Evolutionary conservation across 768 basidiomycete species (phyloP), one percentile per base, ranked within the genome.

Genomic region (Leucocoprinus birnbaumii): DNA sequence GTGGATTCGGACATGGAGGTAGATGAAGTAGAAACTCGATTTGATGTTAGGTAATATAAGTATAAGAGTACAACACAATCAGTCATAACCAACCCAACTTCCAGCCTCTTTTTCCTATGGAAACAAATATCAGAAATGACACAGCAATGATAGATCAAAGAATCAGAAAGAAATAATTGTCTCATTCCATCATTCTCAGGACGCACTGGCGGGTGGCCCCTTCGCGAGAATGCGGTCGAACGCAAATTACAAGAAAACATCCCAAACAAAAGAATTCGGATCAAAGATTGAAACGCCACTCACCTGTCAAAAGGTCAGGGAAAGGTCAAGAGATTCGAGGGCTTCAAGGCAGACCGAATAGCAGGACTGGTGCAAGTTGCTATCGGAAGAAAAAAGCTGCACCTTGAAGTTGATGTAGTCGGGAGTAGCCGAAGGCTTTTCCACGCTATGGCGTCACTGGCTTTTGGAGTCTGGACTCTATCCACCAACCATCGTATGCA

Each of bases 181-280:
- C 88, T 89, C 89, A 90, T 80, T 70, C 65, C 78, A 75, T 69
- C 69, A 64, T 62, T 76, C 80, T 78, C 87, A 87, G 86, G 82
- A 76, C 72, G 58, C 74, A 80, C 85, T 74, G 88, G 89, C 89
- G 75, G 76, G 84, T 80, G 76, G 73, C 72, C 83, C 87, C 80
- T 89, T 88, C 86, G 82, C 78, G 73, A 62, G 78, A 75, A 73
- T 68, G 70, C 67, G 75, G 71, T 91, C 89, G 87, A 90, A 90
- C 89, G 89, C 89, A 91, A 91, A 91, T 91, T 91, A 91, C 89
- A 73, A 76, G 61, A 73, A 69, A 76, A 61, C 86, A 89, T 89
- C 80, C 70, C 62, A 40, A 2, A 59, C 55, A 27, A 35, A 41
- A 45, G 40, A 3, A 55, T 18, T 19, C n/a, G n/a, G n/a, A n/a